Percentiles rank a stretch among this genome's conserved stretches.
These are phyloP conservation scores for Podaxis rugospora DNA, from an alignment of 768 basidiomycete species.

Conservation along the genomic window DNA sequence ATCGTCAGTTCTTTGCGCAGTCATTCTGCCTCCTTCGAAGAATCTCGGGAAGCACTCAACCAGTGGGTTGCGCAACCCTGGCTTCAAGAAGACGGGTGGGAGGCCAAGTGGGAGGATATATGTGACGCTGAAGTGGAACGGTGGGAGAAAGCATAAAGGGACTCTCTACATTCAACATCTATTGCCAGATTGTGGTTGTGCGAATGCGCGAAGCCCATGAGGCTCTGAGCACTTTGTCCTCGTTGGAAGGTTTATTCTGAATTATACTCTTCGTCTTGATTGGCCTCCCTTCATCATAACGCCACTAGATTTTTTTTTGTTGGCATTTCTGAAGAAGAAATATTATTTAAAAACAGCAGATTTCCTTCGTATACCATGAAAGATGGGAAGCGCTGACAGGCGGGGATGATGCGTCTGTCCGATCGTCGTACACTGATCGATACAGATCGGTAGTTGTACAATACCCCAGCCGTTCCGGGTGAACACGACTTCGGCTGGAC, in stretches of 20 bases:
- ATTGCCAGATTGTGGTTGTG: background rate
- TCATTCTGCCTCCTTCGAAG: conserved; percentile 69
- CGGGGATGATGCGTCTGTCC: background rate
- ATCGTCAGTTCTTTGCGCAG: conserved; percentile 54
- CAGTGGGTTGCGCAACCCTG: conserved; percentile 69
- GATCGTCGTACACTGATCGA: no score
- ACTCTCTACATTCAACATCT: background rate
- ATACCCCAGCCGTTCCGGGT: background rate
- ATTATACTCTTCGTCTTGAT: background rate
- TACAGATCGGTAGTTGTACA: background rate
- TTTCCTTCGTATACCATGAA: background rate
- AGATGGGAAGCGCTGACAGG: no score
- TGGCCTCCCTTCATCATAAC: background rate
- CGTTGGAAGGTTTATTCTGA: background rate
- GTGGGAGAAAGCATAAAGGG: conserved; percentile 41
- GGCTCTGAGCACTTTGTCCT: background rate
- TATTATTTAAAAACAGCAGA: background rate
- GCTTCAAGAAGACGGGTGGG: conserved; percentile 68
- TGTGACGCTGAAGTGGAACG: conserved; percentile 73
- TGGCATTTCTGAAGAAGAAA: background rate
- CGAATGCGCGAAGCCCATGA: background rate
- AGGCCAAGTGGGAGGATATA: conserved; percentile 71
- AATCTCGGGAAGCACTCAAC: conserved; percentile 54
- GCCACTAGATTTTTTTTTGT: background rate
- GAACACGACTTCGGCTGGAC: background rate